A percentile compares a stretch with the other conserved stretches of the same genome.
phyloP scores from a whole-genome alignment of 352 stramenopile species.

The Thraustotheca clavata region DNA sequence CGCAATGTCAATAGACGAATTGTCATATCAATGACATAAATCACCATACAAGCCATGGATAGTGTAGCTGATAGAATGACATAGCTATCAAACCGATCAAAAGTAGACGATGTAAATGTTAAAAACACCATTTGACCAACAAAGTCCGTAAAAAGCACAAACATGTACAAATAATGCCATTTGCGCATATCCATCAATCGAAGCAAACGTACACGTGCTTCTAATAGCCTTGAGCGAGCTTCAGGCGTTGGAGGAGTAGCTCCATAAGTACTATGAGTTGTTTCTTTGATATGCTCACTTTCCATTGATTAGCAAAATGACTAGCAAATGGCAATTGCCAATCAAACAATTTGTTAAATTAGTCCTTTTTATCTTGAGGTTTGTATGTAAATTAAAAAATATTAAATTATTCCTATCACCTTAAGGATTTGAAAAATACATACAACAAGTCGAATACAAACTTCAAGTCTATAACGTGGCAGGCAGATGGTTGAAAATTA shows the following conservation, averaged over 20 bases:
- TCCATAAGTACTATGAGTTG: neutral
- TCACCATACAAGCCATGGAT: constrained; percentile 67
- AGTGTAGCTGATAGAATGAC: constrained; percentile 44
- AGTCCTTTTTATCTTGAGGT: neutral
- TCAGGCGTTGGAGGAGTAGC: neutral
- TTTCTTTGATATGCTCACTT: neutral
- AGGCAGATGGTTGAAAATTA: no score
- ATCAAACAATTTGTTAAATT: neutral
- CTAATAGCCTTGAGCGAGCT: neutral
- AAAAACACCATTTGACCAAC: constrained; percentile 74
- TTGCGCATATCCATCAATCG: constrained; percentile 82
- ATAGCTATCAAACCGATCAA: constrained; percentile 53
- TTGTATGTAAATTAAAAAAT: neutral
- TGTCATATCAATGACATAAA: constrained; percentile 77
- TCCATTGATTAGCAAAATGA: neutral
- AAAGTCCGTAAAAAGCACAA: constrained; percentile 80
- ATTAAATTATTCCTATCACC: no score
- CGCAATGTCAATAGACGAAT: constrained; percentile 68
- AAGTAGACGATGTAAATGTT: constrained; percentile 55
- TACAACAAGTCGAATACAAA: neutral
- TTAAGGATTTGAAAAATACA: no score
- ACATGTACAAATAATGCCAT: constrained; percentile 83
- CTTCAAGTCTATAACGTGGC: neutral
- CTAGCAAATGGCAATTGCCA: neutral
- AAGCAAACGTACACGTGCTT: constrained; percentile 22